These are phyloP conservation scores for Rhizomucor pusillus DNA, from an alignment of 371 early-diverging fungal species.

Conservation along the genomic window DNA sequence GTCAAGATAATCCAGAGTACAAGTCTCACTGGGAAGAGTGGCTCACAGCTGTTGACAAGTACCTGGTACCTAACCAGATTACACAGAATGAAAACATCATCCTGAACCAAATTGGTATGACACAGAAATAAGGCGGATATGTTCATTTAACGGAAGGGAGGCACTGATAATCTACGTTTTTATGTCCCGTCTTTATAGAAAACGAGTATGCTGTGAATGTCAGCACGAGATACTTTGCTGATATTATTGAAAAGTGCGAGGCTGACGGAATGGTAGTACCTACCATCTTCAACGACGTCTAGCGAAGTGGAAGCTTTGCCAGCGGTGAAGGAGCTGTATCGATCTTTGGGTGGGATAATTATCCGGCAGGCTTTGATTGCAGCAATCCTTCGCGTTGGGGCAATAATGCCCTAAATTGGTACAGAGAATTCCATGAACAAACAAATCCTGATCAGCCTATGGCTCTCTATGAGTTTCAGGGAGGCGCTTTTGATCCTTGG, in stretches of 20 bases:
- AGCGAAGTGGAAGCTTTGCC: slow-evolving; percentile 2
- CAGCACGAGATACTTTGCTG: slow-evolving; percentile 1
- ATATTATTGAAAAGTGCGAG: slow-evolving; percentile 7
- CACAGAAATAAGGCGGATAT: too few relatives aligned
- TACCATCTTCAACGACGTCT: slow-evolving; percentile 7
- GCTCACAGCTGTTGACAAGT: slow-evolving; percentile 14
- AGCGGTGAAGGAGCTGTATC: slow-evolving; percentile 4
- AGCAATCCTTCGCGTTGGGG: slow-evolving; percentile 8
- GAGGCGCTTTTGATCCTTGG: slow-evolving; percentile 14
- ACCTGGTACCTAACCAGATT: slow-evolving; percentile 12
- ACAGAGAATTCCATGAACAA: slow-evolving; percentile 2
- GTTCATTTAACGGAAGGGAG: too few relatives aligned
- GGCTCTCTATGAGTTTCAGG: slow-evolving; percentile 18
- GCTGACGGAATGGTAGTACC: slow-evolving; percentile 14
- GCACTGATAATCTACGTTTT: too few relatives aligned
- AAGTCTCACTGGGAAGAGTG: slow-evolving; percentile 8
- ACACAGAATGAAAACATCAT: slow-evolving; percentile 9
- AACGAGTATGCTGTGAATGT: slow-evolving; percentile 11
- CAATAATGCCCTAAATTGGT: neutral
- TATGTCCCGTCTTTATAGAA: too few relatives aligned
- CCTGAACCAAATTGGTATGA: slow-evolving; percentile 10
- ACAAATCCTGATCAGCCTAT: slow-evolving; percentile 8
- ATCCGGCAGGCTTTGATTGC: slow-evolving; percentile 15
- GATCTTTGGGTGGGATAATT: slow-evolving; percentile 15
- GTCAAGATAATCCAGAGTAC: slow-evolving; percentile 6